Percentiles rank a stretch among this genome's conserved stretches.
Conservation (phyloP, 352 stramenopile species). For the Phytophthora tubulina region DNA sequence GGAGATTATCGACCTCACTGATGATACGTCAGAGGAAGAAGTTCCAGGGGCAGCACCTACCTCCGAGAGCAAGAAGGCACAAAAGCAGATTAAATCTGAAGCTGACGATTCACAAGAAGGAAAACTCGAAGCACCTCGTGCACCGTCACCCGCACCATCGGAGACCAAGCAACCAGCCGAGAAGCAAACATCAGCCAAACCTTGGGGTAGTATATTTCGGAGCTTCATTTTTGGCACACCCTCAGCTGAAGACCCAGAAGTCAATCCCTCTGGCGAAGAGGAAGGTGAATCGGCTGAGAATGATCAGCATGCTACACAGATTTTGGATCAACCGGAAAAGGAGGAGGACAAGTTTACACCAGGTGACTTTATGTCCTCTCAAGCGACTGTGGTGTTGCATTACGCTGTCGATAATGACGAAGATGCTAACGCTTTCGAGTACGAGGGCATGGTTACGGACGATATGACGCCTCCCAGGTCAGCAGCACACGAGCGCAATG, state of each 20-base stretch:
- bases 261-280: conserved; percentile 11
- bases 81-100: conserved; percentile 13
- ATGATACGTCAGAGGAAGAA: conserved; percentile 15
- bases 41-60: not conserved
- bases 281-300: conserved; percentile 15
- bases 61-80: not conserved
- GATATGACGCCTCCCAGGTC: conserved; percentile 23
- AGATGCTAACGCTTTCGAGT: conserved; percentile 45
- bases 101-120: not conserved
- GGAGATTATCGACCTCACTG: conserved; percentile 31
- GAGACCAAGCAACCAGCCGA: conserved; percentile 8
- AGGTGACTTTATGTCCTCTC: conserved; percentile 38
- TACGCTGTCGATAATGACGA: conserved; percentile 41
- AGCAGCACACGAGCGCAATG: not conserved
- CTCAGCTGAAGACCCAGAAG: conserved; percentile 1
- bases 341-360: conserved; percentile 20
- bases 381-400: conserved; percentile 39
- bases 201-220: conserved; percentile 15
- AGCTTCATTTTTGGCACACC: conserved; percentile 15
- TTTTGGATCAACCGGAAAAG: conserved; percentile 19
- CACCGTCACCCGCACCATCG: conserved; percentile 2
- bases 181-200: conserved; percentile 13
- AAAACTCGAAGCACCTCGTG: not conserved
- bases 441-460: conserved; percentile 34
- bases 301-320: conserved; percentile 18